A percentile compares a stretch with the other conserved stretches of the same genome.
Conservation (phyloP, 2,329 filamentous ascomycete genomes). For the Penicillium sp. region DNA sequence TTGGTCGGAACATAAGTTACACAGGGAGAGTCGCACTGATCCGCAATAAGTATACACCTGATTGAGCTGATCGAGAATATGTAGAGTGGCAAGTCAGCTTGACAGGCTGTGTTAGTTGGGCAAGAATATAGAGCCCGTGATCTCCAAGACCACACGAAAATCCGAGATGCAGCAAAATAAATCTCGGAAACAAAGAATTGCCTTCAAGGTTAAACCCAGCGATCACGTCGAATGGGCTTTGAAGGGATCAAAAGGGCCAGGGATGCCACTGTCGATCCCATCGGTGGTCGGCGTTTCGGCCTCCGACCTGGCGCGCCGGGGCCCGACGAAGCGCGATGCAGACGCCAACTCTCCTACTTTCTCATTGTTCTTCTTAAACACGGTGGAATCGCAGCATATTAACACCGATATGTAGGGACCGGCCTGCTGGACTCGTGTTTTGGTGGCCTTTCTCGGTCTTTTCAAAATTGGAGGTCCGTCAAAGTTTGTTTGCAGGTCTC, state of each 20-base stretch:
- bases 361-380: not conserved
- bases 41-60: too few relatives aligned
- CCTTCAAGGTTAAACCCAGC: too few relatives aligned
- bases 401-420: not conserved
- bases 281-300: slow-evolving; percentile 7
- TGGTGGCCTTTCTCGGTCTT: not conserved
- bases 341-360: not conserved
- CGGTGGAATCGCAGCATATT: not conserved
- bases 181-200: too few relatives aligned
- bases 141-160: too few relatives aligned
- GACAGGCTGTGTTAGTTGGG: too few relatives aligned
- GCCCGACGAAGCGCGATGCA: not conserved
- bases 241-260: not conserved
- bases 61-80: too few relatives aligned
- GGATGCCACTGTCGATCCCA: not conserved
- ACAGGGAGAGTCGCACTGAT: too few relatives aligned
- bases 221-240: not conserved
- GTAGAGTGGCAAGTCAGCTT: too few relatives aligned
- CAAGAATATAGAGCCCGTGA: too few relatives aligned
- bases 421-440: not conserved
- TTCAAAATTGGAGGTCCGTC: not conserved
- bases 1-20: too few relatives aligned
- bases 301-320: not conserved
- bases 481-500: not conserved
- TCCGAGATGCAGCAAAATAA: too few relatives aligned